phyloP scores from a whole-genome alignment of 2,329 filamentous ascomycete genomes.

The Thelonectria discophora region DNA sequence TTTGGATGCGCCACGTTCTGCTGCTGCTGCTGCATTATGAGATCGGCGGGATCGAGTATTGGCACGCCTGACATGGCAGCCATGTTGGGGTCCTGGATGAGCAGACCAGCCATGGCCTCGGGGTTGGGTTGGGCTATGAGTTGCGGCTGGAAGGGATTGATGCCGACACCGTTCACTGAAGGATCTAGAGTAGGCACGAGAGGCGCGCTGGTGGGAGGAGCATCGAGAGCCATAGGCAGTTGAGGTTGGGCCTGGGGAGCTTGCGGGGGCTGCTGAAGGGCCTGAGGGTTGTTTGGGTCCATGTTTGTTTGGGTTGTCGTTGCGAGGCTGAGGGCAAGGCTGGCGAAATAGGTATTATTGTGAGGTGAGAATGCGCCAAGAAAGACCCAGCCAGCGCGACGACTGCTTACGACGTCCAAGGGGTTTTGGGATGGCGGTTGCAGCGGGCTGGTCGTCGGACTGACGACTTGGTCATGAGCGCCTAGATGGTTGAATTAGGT shows the following conservation, averaged over 20 bases:
- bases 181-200: conserved; percentile 23
- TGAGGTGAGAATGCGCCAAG: conserved; percentile 30
- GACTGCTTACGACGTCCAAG: no score
- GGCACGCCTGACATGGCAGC: conserved; percentile 39
- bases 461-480: no score
- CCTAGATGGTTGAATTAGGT: no score
- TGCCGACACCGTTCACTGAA: conserved; percentile 25
- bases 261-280: conserved; percentile 13
- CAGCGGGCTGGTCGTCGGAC: background rate
- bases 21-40: conserved; percentile 45
- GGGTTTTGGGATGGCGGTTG: no score
- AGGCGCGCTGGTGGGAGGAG: conserved; percentile 14
- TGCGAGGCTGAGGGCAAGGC: conserved; percentile 33
- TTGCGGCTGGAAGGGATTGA: conserved; percentile 33
- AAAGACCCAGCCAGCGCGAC: conserved; percentile 38
- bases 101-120: conserved; percentile 38
- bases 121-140: conserved; percentile 37
- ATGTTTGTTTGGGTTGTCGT: conserved; percentile 21
- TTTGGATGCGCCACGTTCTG: conserved; percentile 34
- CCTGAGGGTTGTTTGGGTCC: conserved; percentile 35
- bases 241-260: conserved; percentile 30
- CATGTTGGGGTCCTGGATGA: conserved; percentile 41
- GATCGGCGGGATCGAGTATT: conserved; percentile 38
- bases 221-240: conserved; percentile 24
- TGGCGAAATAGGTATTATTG: conserved; percentile 23